Evolutionary conservation across 2,329 filamentous ascomycete genomes (phyloP), one percentile per base, ranked within the genome.

Genomic region (Aspergillus sp.): DNA sequence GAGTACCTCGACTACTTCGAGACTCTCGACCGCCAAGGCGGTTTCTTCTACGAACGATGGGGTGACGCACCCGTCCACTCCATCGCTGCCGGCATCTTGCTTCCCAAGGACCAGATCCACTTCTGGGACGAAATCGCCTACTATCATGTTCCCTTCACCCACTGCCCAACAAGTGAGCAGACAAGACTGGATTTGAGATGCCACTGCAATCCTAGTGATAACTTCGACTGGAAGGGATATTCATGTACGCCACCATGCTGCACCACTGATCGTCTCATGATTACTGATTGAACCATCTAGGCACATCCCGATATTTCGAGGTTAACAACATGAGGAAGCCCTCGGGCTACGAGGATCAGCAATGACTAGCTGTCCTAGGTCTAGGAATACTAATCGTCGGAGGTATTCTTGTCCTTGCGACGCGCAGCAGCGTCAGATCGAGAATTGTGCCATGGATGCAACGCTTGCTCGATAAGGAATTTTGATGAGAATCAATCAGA

Each of bases 41-140:
- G 93, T 52, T 98, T 98, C 79, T 97, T 96, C 77, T 97, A 97
- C 68, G 93, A 98, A 72, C 85, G 91, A 59, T 98, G 91, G 91
- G 91, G 91, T 50, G 91, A 98, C 70, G 93, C 93, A 4, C 93
- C 93, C 0, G 88, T 98, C 4, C 93, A 98, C 73, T 96, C 91
- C n/a, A 96, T 98, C 57, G 93, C 88, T 9, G 93, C 93, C 3
- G 79, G 79, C 50, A 73, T 98, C 36, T 79, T 97, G 68, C 77
- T 98, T 54, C 84, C 86, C 69, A 96, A 94, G 74, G 86, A 93
- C 43, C 83, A 98, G 67, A 82, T 98, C 52, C 93, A 98, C 69
- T 98, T 98, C 75, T 98, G 97, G 76, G 88, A 98, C 69, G 91
- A 98, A 63, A 98, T 98, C 60, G 91, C 88, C 49, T 98, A 98